phyloP scores from a whole-genome alignment of 106 monocot species.

The Ottelia alismoides region DNA sequence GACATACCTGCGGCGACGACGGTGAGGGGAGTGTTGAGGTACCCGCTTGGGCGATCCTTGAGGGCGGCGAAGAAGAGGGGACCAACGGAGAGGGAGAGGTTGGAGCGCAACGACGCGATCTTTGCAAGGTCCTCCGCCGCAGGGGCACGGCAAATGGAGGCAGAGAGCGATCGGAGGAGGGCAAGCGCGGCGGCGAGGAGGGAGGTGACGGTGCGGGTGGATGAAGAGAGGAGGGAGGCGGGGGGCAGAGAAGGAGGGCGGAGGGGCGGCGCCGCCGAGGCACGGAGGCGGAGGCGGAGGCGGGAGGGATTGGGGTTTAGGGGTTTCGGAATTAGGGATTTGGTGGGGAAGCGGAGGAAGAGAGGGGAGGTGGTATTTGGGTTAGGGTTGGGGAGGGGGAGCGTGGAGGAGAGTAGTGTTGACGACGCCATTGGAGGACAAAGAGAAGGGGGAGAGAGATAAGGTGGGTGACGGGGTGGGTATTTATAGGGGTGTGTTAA shows the following conservation, averaged over 20 bases:
- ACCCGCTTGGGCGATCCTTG: slow-evolving; percentile 35
- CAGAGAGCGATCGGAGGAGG: background rate
- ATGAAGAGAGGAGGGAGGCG: background rate
- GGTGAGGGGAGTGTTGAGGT: slow-evolving; percentile 44
- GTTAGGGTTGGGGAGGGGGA: no score
- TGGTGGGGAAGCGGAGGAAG: background rate
- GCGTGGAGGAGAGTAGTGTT: no score
- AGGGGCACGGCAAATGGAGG: background rate
- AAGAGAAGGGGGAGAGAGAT: no score
- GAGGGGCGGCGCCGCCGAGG: background rate
- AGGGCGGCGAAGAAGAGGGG: slow-evolving; percentile 47
- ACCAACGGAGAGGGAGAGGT: slow-evolving; percentile 14
- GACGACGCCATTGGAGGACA: no score
- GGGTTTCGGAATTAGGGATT: background rate
- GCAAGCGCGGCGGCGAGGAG: background rate
- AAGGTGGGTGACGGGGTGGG: no score
- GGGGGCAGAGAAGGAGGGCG: background rate
- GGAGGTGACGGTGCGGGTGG: background rate
- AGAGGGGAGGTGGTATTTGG: no score
- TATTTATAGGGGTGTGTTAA: no score
- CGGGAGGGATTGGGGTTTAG: background rate
- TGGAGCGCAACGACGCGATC: no score
- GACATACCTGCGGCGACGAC: slow-evolving; percentile 62
- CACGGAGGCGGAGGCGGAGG: background rate
- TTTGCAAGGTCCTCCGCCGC: background rate